Base-by-base conservation (phyloP, 768 basidiomycete genomes). In the Lyophyllum shimeji region DNA sequence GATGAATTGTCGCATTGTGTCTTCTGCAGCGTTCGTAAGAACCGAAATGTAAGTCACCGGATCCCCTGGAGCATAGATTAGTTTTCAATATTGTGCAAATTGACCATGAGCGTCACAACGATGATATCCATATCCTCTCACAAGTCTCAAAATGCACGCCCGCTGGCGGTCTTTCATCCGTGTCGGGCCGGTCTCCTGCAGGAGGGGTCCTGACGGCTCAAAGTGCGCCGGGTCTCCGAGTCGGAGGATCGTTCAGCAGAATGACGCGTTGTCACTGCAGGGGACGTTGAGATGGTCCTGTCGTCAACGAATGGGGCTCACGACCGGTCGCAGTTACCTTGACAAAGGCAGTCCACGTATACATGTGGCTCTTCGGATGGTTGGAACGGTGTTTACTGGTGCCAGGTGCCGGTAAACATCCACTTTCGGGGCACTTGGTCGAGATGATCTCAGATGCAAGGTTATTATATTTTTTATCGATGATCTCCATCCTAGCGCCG, bases 311-410 rank as follows among this genome's bases (percentile, higher is more conserved):
- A 49, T 48, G 48, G 56, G 29, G 56, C 27, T 49, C 51, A 31
- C 33, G 44, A 51, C 53, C 34, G 56, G 27, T 49, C 51, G 40
- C 42, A 34, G 56, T 57, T 43, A 57, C 56, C 45, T 46, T 46
- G 45, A 46, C 45, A 46, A 46, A 46, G 27, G 18, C 3, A 7
- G n/a, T n/a, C n/a, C n/a, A n/a, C n/a, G n/a, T n/a, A n/a, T 27
- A 29, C 31, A 53, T 53, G 51, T 31, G 42, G 51, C 25, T 52
- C 13, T 40, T 43, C 44, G 52, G 33, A 17, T 45, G 31, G 45
- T 47, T 54, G 48, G 7, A 34, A 24, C 13, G 21, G 12, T 27
- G 46, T 40, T 48, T 54, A 20, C 46, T 47, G 25, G n/a, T 33
- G 15, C 12, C 46, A 17, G 17, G 25, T 27, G 46, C 25, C 27